phyloP scores from a whole-genome alignment of 371 early-diverging fungal species.

The Apophysomyces sp. region DNA sequence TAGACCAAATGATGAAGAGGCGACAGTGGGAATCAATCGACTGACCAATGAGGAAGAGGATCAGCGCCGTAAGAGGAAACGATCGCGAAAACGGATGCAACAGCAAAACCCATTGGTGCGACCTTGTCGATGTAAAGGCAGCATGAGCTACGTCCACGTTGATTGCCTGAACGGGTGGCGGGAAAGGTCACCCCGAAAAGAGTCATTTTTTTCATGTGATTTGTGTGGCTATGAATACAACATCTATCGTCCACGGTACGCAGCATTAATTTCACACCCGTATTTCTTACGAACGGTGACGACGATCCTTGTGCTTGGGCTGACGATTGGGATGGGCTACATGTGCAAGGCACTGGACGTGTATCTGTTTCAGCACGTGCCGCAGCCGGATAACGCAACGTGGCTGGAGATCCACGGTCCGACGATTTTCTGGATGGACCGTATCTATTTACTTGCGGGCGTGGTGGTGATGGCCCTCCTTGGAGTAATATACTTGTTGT shows the following conservation, averaged over 20 bases:
- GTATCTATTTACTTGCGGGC: constrained; percentile 22
- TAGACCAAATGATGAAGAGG: constrained; percentile 3
- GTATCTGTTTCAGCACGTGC: constrained; percentile 9
- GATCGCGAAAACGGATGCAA: constrained; percentile 2
- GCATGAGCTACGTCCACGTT: constrained; percentile 29
- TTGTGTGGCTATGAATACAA: constrained; percentile 27
- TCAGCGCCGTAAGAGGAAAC: neutral
- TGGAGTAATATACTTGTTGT: constrained; percentile 21
- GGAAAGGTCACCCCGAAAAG: constrained; percentile 20
- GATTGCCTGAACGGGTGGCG: constrained; percentile 35
- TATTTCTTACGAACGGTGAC: constrained; percentile 17
- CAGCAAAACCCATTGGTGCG: constrained; percentile 26
- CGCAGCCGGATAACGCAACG: constrained; percentile 6
- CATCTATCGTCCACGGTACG: constrained; percentile 22
- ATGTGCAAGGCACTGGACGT: constrained; percentile 17
- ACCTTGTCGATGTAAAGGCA: constrained; percentile 32
- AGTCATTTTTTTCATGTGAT: constrained; percentile 25
- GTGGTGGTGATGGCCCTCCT: constrained; percentile 12
- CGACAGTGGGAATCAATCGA: neutral
- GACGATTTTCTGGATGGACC: constrained; percentile 20
- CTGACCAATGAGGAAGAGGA: neutral
- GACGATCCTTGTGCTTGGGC: constrained; percentile 5
- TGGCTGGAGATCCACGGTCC: constrained; percentile 24
- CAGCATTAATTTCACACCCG: constrained; percentile 12
- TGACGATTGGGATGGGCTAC: constrained; percentile 11